Evolutionary conservation across 2,329 filamentous ascomycete genomes (phyloP).

Genomic region (Apiospora arundinis): DNA sequence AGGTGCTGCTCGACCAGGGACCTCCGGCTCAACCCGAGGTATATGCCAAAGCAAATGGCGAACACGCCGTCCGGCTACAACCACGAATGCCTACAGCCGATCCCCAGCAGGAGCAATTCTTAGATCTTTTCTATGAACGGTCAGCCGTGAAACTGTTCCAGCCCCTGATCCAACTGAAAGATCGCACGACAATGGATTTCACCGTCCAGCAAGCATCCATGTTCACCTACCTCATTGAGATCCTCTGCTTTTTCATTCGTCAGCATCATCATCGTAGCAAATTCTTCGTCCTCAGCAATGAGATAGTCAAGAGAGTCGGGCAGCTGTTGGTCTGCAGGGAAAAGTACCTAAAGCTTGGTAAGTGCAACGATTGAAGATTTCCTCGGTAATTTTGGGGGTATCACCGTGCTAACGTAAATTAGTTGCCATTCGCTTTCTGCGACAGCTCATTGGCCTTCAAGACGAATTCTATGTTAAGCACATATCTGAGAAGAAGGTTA

Average conservation of each 20-base stretch:
- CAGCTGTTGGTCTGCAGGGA: conserved; percentile 84
- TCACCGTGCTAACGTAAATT: conserved; percentile 2
- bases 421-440: conserved; percentile 94
- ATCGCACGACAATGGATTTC: conserved; percentile 71
- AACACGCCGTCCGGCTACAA: conserved; percentile 70
- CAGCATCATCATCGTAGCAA: conserved; percentile 88
- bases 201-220: conserved; percentile 86
- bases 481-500: conserved; percentile 79
- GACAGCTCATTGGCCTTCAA: conserved; percentile 81
- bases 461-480: conserved; percentile 92
- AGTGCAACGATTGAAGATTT: conserved; percentile 39
- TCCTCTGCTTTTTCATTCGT: conserved; percentile 91
- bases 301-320: conserved; percentile 77
- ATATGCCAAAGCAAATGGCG: conserved; percentile 68
- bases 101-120: conserved; percentile 83
- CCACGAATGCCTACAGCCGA: conserved; percentile 55
- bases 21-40: conserved; percentile 58
- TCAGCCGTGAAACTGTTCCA: conserved; percentile 86
- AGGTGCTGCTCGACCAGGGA: conserved; percentile 84
- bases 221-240: conserved; percentile 89
- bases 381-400: no score
- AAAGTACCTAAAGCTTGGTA: conserved; percentile 91
- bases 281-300: conserved; percentile 83
- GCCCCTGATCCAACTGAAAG: conserved; percentile 82
- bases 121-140: conserved; percentile 87